Base-by-base conservation (phyloP, 2,329 filamentous ascomycete species). In the Diaporthe nobilis region DNA sequence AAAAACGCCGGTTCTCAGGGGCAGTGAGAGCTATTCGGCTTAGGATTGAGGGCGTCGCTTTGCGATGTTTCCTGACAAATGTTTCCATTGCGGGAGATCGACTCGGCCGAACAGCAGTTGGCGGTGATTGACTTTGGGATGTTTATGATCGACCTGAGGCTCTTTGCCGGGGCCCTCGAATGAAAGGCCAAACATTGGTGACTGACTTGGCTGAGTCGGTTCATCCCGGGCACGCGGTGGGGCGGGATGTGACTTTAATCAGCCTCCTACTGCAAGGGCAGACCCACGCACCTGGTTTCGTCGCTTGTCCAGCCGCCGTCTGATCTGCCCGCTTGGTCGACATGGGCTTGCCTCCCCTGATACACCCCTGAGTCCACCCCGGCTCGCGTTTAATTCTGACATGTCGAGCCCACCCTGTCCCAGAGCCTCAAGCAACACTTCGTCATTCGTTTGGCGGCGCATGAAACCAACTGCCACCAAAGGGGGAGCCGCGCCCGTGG, bases 181-280 rank as follows among this genome's bases (percentile, higher is more conserved):
- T 42, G 31, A 10, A 13, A 53, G 10, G 22, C 12, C 65, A 70
- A 47, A 17, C 39, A 47, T 55, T 57, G 44, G 44, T 22, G 31
- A 49, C 10, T n/a, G 44, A 39, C 44, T 42, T n/a, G 42, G 42
- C n/a, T 44, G 44, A 57, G 53, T 34, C 39, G 44, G 53, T 61
- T 53, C 22, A 68, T 68, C 60, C 61, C 57, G 44, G 71, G 28
- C 10, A 17, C 47, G n/a, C 34, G 47, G 75, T 76, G 75, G 75
- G 75, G 34, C n/a, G 37, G 31, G 31, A 58, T 76, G 65, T 71
- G 58, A 76, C 75, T 76, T 57, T 67, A 71, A 76, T 76, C 63
- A 76, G 72, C 72, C 75, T 67, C 60, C 58, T 39, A 53, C 55
- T 72, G 70, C 55, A 22, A 42, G n/a, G 4, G 8, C 15, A 37